phyloP scores from a whole-genome alignment of 768 basidiomycete genomes.

The Mycena capillaripes region DNA sequence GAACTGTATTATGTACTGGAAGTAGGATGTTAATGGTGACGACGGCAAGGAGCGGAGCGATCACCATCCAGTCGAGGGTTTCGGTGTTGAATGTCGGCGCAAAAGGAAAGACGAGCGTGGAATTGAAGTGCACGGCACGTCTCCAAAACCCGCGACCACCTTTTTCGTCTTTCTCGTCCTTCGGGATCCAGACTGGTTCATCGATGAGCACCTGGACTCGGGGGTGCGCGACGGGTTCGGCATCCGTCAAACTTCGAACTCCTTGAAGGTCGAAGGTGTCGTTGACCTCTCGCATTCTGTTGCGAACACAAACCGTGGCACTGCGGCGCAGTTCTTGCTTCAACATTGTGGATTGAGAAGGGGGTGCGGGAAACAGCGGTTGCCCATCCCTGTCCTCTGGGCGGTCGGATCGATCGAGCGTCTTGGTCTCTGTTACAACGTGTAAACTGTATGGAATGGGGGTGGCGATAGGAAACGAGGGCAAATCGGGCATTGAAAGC shows the following conservation, averaged over 20 bases:
- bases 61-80: conserved; percentile 19
- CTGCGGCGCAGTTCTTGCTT: neutral
- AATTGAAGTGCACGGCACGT: conserved; percentile 15
- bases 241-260: neutral
- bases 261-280: conserved; percentile 2
- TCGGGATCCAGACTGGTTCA: conserved; percentile 21
- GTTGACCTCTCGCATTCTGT: neutral
- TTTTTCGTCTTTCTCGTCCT: neutral
- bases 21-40: neutral
- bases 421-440: conserved; percentile 23
- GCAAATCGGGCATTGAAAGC: conserved; percentile 15
- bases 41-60: neutral
- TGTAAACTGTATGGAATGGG: conserved; percentile 18
- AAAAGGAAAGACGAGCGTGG: conserved; percentile 24
- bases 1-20: conserved; percentile 1
- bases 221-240: neutral
- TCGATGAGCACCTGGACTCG: neutral
- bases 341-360: neutral
- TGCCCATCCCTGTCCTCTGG: conserved; percentile 25
- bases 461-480: conserved; percentile 16
- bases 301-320: neutral
- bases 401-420: neutral
- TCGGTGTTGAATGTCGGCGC: conserved; percentile 28
- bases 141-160: conserved; percentile 26
- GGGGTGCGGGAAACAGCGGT: conserved; percentile 21